Conservation (phyloP, 371 early-diverging fungal species). For the Nematocida displodere region DNA sequence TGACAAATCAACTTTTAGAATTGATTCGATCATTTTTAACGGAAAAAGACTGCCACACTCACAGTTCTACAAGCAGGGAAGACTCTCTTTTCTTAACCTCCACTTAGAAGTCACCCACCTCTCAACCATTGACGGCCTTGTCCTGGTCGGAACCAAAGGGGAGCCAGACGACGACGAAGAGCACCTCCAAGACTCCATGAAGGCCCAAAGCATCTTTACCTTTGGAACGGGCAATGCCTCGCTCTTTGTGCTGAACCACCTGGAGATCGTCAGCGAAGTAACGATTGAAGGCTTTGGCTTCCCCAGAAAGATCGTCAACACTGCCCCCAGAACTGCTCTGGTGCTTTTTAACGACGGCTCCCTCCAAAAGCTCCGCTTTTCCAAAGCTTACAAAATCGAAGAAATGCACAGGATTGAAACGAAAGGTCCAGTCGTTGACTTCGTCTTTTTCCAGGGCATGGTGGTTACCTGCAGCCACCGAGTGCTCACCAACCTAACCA, state of each 20-base stretch:
- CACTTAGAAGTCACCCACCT: background rate
- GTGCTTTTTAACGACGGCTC: slow-evolving; percentile 42
- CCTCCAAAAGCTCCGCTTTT: slow-evolving; percentile 8
- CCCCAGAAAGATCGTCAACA: slow-evolving; percentile 1
- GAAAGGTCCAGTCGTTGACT: slow-evolving; percentile 16
- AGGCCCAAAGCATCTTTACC: slow-evolving; percentile 17
- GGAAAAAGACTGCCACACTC: slow-evolving; percentile 13
- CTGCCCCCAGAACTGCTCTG: background rate
- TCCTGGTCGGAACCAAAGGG: slow-evolving; percentile 32
- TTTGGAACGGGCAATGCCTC: slow-evolving; percentile 4
- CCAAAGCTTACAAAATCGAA: background rate
- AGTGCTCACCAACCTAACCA: slow-evolving; percentile 16
- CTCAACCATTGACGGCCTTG: background rate
- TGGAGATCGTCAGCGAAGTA: slow-evolving; percentile 12
- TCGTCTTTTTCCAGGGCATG: slow-evolving; percentile 10
- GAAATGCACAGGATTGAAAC: background rate
- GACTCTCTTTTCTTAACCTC: slow-evolving; percentile 34
- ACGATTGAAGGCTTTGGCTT: slow-evolving; percentile 27
- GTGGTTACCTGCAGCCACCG: slow-evolving; percentile 27
- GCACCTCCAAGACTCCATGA: background rate
- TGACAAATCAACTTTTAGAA: background rate
- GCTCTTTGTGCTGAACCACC: background rate
- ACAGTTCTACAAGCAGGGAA: slow-evolving; percentile 20
- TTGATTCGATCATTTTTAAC: slow-evolving; percentile 44
- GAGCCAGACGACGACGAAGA: slow-evolving; percentile 7